A percentile compares a stretch with the other conserved stretches of the same genome.
Conservation (phyloP, 2,329 filamentous ascomycete species). For the Stylonectria norvegica region DNA sequence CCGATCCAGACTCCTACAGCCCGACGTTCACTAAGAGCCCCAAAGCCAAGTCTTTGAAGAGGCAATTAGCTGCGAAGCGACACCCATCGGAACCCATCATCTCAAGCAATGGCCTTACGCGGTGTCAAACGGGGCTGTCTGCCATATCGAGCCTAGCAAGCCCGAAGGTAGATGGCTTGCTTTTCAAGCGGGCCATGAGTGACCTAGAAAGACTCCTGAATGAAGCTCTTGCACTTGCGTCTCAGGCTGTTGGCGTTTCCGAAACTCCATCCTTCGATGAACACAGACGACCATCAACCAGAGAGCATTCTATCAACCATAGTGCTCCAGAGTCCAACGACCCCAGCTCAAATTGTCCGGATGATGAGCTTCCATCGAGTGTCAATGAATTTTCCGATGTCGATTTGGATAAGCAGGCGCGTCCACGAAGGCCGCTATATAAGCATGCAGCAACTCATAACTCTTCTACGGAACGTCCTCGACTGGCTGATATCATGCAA, state of each 20-base stretch:
- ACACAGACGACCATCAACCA: constrained; percentile 13
- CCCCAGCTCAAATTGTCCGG: not conserved
- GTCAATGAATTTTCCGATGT: constrained; percentile 5
- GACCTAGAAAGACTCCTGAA: constrained; percentile 46
- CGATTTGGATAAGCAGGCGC: constrained; percentile 3
- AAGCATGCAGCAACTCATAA: constrained; percentile 28
- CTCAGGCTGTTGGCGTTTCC: constrained; percentile 36
- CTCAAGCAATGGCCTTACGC: constrained; percentile 14
- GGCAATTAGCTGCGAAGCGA: constrained; percentile 12
- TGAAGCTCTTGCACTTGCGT: constrained; percentile 44
- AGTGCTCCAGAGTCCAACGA: constrained; percentile 2
- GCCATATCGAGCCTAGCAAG: constrained; percentile 19
- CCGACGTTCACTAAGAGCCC: constrained; percentile 29
- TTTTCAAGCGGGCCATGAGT: constrained; percentile 36
- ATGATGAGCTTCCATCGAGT: constrained; percentile 10
- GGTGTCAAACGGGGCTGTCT: constrained; percentile 15
- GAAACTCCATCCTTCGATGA: constrained; percentile 14
- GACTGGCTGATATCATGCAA: constrained; percentile 25
- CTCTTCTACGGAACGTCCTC: constrained; percentile 19
- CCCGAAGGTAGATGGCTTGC: constrained; percentile 22
- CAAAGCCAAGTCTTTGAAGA: constrained; percentile 9
- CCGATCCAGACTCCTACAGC: constrained; percentile 22
- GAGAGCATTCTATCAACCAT: constrained; percentile 8
- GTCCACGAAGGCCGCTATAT: constrained; percentile 12
- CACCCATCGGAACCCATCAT: constrained; percentile 22